phyloP scores from a whole-genome alignment of 169 alveolate genomes.

The Cryptosporidium bovis region DNA sequence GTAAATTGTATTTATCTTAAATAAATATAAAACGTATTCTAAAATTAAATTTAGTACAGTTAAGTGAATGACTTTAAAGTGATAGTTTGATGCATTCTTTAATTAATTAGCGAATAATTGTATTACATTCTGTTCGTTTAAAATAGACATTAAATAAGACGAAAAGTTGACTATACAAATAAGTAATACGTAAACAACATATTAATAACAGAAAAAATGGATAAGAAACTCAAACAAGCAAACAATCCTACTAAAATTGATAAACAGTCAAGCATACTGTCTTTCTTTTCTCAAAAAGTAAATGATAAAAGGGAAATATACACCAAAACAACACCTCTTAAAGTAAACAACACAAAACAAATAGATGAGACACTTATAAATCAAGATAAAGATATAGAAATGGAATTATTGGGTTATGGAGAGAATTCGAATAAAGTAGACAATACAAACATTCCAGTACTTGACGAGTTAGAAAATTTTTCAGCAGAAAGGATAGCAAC shows the following conservation, averaged over 20 bases:
- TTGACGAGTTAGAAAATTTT: constrained; percentile 20
- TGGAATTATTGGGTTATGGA: constrained; percentile 5
- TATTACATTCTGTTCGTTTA: too few species aligned
- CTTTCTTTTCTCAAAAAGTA: constrained; percentile 62
- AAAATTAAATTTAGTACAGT: too few species aligned
- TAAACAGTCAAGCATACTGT: constrained; percentile 69
- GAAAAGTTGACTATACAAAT: too few species aligned
- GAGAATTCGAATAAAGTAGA: neutral
- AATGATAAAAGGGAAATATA: neutral
- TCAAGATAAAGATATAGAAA: constrained; percentile 52
- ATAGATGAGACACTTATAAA: constrained; percentile 4
- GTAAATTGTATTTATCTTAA: too few species aligned
- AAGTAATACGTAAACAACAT: too few species aligned
- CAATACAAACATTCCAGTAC: neutral
- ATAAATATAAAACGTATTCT: too few species aligned
- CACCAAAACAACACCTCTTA: constrained; percentile 7
- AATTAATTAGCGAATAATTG: too few species aligned
- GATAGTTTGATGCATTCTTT: too few species aligned
- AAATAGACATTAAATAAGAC: too few species aligned
- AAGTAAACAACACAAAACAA: neutral
- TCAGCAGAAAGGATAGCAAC: constrained; percentile 70
- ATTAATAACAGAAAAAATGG: constrained; percentile 7
- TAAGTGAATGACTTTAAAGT: too few species aligned
- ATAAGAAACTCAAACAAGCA: neutral
- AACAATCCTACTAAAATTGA: constrained; percentile 1